phyloP scores from a whole-genome alignment of 2,329 filamentous ascomycete genomes.

The Fonsecaea erecta region DNA sequence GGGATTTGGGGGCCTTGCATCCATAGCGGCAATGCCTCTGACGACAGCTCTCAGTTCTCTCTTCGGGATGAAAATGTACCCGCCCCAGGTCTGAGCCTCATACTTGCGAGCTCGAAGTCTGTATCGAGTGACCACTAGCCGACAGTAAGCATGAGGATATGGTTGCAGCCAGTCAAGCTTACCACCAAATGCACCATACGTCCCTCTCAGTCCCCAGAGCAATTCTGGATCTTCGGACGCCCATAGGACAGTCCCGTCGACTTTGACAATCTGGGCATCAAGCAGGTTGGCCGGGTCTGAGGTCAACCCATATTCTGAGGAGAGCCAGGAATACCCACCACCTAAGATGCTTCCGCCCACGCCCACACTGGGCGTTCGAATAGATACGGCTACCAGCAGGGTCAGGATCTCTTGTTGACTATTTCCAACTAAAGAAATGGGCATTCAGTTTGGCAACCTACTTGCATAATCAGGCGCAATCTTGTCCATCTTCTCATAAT shows the following conservation, averaged over 20 bases:
- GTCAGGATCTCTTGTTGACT: not conserved
- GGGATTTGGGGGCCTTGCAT: slow-evolving; percentile 11
- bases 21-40: slow-evolving; percentile 14
- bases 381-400: not conserved
- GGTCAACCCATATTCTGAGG: slow-evolving; percentile 12
- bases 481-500: slow-evolving; percentile 16
- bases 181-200: slow-evolving; percentile 9
- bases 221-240: slow-evolving; percentile 15
- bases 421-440: not conserved
- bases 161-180: not conserved
- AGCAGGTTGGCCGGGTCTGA: slow-evolving; percentile 14
- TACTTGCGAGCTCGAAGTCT: slow-evolving; percentile 15
- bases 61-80: slow-evolving; percentile 12
- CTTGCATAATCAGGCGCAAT: slow-evolving; percentile 11
- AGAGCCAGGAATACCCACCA: slow-evolving; percentile 15
- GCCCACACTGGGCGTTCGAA: slow-evolving; percentile 11
- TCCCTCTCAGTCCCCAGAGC: slow-evolving; percentile 6
- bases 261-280: slow-evolving; percentile 14
- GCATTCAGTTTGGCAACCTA: not conserved
- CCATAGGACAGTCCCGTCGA: slow-evolving; percentile 11
- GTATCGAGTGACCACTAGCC: slow-evolving; percentile 8
- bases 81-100: slow-evolving; percentile 1
- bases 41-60: slow-evolving; percentile 9
- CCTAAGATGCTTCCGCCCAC: slow-evolving; percentile 13
- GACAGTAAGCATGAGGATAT: not conserved